Conservation (phyloP, 257 asterid genomes). For the Ilex asprella region DNA sequence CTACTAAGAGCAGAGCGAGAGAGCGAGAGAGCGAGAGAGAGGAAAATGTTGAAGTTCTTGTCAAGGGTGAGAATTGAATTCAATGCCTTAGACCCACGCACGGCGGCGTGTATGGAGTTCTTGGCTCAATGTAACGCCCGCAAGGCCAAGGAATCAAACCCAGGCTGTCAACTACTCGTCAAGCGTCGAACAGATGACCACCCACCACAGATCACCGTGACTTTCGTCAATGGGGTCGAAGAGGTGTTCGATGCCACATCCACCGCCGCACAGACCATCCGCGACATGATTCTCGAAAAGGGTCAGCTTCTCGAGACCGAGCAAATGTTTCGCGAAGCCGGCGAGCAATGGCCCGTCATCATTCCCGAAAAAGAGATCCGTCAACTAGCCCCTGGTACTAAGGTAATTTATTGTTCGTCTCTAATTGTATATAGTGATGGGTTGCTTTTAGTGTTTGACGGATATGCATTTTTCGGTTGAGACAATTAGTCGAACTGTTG, state of each 20-base stretch:
- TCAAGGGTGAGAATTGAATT: slow-evolving; percentile 91
- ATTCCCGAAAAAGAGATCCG: slow-evolving; percentile 69
- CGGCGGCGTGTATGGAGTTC: slow-evolving; percentile 90
- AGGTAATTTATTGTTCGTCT: slow-evolving; percentile 31
- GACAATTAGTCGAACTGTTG: slow-evolving; percentile 39
- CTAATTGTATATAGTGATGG: not conserved
- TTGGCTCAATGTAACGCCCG: slow-evolving; percentile 90
- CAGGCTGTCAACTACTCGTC: slow-evolving; percentile 77
- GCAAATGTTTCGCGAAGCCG: slow-evolving; percentile 89
- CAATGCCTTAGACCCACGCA: slow-evolving; percentile 84
- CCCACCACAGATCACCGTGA: slow-evolving; percentile 83
- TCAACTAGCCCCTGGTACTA: slow-evolving; percentile 56
- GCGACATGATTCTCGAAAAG: slow-evolving; percentile 80
- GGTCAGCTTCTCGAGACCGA: slow-evolving; percentile 83
- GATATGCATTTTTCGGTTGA: slow-evolving; percentile 3
- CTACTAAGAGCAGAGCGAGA: too few species aligned
- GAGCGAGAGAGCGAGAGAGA: not conserved
- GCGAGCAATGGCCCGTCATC: slow-evolving; percentile 90
- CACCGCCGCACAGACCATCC: slow-evolving; percentile 75
- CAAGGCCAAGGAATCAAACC: slow-evolving; percentile 84
- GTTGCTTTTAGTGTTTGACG: not conserved
- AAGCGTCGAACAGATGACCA: slow-evolving; percentile 92
- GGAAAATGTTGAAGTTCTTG: slow-evolving; percentile 68
- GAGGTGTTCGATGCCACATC: slow-evolving; percentile 78
- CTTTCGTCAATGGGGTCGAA: slow-evolving; percentile 83